phyloP scores from a whole-genome alignment of 2,329 filamentous ascomycete species.

The Paecilomyces fulvus region DNA sequence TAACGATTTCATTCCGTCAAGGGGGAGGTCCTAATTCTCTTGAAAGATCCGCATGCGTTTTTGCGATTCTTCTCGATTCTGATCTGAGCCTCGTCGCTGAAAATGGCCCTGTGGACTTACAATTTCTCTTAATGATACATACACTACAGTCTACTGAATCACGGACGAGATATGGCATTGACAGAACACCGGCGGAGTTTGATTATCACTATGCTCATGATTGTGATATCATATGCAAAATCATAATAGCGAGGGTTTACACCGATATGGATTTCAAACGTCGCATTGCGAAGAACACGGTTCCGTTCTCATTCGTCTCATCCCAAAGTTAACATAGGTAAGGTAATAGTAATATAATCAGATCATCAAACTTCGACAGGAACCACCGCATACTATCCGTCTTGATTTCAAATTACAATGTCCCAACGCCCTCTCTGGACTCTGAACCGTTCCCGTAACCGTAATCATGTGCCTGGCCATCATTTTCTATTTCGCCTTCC shows the following conservation, averaged over 20 bases:
- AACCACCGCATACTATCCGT: not conserved
- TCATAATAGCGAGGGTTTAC: too few species aligned
- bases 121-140: too few species aligned
- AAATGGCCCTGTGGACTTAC: too few species aligned
- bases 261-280: not conserved
- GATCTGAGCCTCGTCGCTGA: too few species aligned
- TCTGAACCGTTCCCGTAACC: conserved; percentile 6
- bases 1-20: not conserved
- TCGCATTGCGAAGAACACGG: not conserved
- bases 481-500: conserved; percentile 51
- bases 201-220: not conserved
- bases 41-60: too few species aligned
- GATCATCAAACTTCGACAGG: not conserved
- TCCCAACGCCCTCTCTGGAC: not conserved
- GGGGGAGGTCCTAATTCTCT: not conserved
- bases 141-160: too few species aligned
- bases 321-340: not conserved
- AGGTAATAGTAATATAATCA: not conserved
- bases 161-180: too few species aligned
- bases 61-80: too few species aligned
- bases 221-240: not conserved
- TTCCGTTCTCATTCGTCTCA: not conserved
- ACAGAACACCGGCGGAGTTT: too few species aligned
- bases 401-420: not conserved
- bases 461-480: conserved; percentile 13